phyloP scores from a whole-genome alignment of 1,284 basidiomycete species.

The Malassezia vespertilionis region DNA sequence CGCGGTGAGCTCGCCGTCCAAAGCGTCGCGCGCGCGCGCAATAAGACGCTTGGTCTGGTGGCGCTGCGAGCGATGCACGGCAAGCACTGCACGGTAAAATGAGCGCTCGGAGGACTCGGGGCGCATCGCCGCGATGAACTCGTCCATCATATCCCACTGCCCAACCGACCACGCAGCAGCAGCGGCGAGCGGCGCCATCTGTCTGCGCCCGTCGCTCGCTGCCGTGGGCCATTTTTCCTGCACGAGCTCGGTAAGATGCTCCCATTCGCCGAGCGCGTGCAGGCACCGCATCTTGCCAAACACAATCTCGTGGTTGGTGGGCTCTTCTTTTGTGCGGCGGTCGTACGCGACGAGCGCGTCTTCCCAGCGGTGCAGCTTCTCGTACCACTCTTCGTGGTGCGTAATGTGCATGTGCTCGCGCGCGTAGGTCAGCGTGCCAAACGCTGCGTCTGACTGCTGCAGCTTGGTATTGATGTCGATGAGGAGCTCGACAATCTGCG shows the following conservation, averaged over 20 bases:
- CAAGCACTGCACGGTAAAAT: constrained; percentile 90
- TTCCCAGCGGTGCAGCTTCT: constrained; percentile 90
- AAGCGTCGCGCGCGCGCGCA: constrained; percentile 80
- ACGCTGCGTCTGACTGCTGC: constrained; percentile 57
- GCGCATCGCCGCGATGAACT: constrained; percentile 90
- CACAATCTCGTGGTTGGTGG: constrained; percentile 56
- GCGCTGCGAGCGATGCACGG: constrained; percentile 92
- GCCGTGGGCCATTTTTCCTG: constrained; percentile 80
- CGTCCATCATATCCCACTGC: constrained; percentile 98
- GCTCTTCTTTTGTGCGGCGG: constrained; percentile 60
- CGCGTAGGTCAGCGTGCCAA: constrained; percentile 43
- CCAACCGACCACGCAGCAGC: constrained; percentile 93
- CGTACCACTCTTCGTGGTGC: constrained; percentile 93
- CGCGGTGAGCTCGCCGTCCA: constrained; percentile 83
- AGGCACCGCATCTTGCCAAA: constrained; percentile 85
- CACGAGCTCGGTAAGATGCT: constrained; percentile 73
- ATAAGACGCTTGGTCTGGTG: constrained; percentile 80
- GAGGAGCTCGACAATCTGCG: constrained; percentile 74
- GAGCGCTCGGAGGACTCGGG: constrained; percentile 83
- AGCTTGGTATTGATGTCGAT: constrained; percentile 95
- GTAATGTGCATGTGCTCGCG: constrained; percentile 57
- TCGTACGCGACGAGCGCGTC: constrained; percentile 83
- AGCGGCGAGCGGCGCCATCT: constrained; percentile 91
- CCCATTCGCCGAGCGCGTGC: constrained; percentile 97
- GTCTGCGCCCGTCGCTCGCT: constrained; percentile 68